Evolutionary conservation across 2,329 filamentous ascomycete genomes (phyloP).

Genomic region (Colletotrichum karsti): DNA sequence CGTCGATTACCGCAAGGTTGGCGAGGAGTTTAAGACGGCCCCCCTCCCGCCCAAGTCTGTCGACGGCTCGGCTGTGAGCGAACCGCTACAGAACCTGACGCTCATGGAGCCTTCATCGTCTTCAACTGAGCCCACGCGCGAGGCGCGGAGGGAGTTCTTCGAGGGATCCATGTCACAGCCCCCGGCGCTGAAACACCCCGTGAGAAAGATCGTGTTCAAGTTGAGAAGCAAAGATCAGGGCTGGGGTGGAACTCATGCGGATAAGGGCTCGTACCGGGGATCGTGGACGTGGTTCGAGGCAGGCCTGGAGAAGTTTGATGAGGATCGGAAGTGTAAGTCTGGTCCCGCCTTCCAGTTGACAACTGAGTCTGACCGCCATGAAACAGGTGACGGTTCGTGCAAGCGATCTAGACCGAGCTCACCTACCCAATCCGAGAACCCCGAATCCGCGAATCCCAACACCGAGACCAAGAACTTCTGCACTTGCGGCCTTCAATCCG

Average conservation of each 20-base stretch:
- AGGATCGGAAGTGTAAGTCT: slow-evolving; percentile 36
- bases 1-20: slow-evolving; percentile 13
- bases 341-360: rapidly evolving
- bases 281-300: slow-evolving; percentile 73
- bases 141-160: slow-evolving; percentile 37
- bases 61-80: slow-evolving; percentile 3
- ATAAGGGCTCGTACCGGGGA: slow-evolving; percentile 49
- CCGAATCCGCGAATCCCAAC: no score
- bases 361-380: not conserved
- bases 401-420: not conserved
- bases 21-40: slow-evolving; percentile 14
- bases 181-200: slow-evolving; percentile 52
- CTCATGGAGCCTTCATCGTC: not conserved
- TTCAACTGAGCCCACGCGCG: not conserved
- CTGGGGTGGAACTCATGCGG: slow-evolving; percentile 47
- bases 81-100: slow-evolving; percentile 6
- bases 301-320: slow-evolving; percentile 65
- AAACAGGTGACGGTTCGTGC: slow-evolving; percentile 16
- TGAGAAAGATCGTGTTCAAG: slow-evolving; percentile 69
- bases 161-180: slow-evolving; percentile 38
- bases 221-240: slow-evolving; percentile 68
- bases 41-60: slow-evolving; percentile 12
- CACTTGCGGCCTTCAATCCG: slow-evolving; percentile 44
- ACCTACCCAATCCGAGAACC: not conserved
- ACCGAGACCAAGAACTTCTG: no score